phyloP scores from a whole-genome alignment of 192 early-diverging fungal species.

The Umbelopsis sp. region DNA sequence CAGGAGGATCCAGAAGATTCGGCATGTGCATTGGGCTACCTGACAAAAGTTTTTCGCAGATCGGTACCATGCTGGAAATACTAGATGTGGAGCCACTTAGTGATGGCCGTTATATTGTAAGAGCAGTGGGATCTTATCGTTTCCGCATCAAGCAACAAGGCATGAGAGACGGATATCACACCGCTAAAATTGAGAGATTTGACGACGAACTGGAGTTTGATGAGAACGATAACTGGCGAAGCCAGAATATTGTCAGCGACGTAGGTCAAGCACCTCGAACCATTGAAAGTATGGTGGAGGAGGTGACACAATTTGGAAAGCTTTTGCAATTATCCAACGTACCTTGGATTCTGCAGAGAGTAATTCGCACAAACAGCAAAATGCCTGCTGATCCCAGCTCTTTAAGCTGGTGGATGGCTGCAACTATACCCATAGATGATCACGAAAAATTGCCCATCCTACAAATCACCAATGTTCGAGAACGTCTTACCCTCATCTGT shows the following conservation, averaged over 20 bases:
- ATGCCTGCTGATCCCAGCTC: slow-evolving; percentile 8
- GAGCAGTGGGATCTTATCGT: slow-evolving; percentile 51
- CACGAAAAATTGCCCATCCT: slow-evolving; percentile 50
- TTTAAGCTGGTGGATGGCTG: slow-evolving; percentile 54
- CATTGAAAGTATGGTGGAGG: not conserved
- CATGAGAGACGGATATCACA: slow-evolving; percentile 51
- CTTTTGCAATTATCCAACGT: not conserved
- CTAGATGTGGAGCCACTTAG: slow-evolving; percentile 42
- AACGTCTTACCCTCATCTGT: slow-evolving; percentile 46
- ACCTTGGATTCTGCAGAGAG: slow-evolving; percentile 19
- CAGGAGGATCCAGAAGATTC: slow-evolving; percentile 45
- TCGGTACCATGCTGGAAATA: slow-evolving; percentile 57
- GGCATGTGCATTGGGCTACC: slow-evolving; percentile 52
- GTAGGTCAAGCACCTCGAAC: not conserved
- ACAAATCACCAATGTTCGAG: slow-evolving; percentile 43
- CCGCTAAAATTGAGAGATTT: slow-evolving; percentile 49
- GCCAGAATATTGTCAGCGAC: slow-evolving; percentile 23
- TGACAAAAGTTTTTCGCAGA: slow-evolving; percentile 39
- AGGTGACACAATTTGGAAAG: not conserved
- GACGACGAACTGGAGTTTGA: slow-evolving; percentile 39
- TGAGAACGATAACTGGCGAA: slow-evolving; percentile 34
- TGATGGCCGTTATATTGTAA: slow-evolving; percentile 56
- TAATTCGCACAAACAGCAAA: slow-evolving; percentile 22
- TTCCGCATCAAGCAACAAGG: slow-evolving; percentile 44
- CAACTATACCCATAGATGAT: slow-evolving; percentile 50